Evolutionary conservation across 768 basidiomycete genomes (phyloP).

Genomic region (Gyrodon lividus): DNA sequence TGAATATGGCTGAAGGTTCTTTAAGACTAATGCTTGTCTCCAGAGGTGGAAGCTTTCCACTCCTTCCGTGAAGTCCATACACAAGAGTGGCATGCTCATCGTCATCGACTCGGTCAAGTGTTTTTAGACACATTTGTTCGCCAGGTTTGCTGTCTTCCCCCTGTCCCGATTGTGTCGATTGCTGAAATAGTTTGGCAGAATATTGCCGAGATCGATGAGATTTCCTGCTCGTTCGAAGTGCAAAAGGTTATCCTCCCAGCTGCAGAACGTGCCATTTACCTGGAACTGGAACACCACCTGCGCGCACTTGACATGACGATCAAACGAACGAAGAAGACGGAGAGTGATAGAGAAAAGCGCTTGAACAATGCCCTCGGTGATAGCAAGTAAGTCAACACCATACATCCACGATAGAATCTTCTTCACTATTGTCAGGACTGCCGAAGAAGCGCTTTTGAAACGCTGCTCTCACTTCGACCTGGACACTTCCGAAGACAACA

Average conservation of each 20-base stretch:
- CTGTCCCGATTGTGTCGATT: slow-evolving; percentile 3
- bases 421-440: slow-evolving; percentile 50
- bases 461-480: slow-evolving; percentile 95
- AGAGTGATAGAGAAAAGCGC: slow-evolving; percentile 86
- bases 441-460: slow-evolving; percentile 91
- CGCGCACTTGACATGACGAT: slow-evolving; percentile 85
- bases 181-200: slow-evolving; percentile 50
- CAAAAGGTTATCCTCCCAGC: slow-evolving; percentile 77
- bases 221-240: slow-evolving; percentile 68
- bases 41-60: slow-evolving; percentile 90
- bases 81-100: slow-evolving; percentile 88
- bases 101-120: slow-evolving; percentile 76
- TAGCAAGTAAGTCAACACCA: slow-evolving; percentile 56
- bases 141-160: slow-evolving; percentile 51
- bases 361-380: slow-evolving; percentile 84
- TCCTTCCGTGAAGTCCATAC: slow-evolving; percentile 95
- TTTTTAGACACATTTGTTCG: slow-evolving; percentile 83
- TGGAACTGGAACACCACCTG: slow-evolving; percentile 91
- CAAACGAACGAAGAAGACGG: slow-evolving; percentile 61
- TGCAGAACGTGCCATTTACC: slow-evolving; percentile 91
- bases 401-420: neutral
- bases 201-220: slow-evolving; percentile 95
- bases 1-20: neutral
- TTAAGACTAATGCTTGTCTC: slow-evolving; percentile 17
- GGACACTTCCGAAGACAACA: slow-evolving; percentile 52